Percentiles rank a stretch among this genome's conserved stretches.
phyloP scores from a whole-genome alignment of 202 grass and related monocot genomes.

The Hordeum pubiflorum region DNA sequence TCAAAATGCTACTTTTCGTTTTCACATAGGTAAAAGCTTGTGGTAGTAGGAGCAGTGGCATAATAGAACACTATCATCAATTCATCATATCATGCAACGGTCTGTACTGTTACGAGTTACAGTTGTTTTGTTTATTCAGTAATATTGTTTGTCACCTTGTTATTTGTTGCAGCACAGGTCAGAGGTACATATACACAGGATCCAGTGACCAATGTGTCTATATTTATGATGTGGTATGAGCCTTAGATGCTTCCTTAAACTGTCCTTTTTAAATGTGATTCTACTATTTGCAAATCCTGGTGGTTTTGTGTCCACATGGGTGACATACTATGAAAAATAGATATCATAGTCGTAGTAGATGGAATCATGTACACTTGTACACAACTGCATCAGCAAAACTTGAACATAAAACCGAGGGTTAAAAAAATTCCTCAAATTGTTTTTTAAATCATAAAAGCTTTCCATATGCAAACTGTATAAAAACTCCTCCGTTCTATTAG shows the following conservation, averaged over 20 bases:
- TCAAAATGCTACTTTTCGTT: neutral
- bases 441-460: neutral
- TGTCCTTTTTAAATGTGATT: neutral
- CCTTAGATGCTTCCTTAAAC: neutral
- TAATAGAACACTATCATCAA: neutral
- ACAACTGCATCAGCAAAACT: neutral
- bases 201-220: conserved; percentile 68
- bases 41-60: neutral
- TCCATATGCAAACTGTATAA: neutral
- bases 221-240: conserved; percentile 76
- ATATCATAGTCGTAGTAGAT: neutral
- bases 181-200: conserved; percentile 95
- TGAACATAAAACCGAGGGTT: neutral
- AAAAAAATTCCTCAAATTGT: neutral
- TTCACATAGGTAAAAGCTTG: neutral
- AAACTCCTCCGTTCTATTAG: neutral
- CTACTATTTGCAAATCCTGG: neutral
- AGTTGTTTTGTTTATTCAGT: neutral
- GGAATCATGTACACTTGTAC: neutral
- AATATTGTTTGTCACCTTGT: conserved; percentile 7
- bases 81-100: neutral
- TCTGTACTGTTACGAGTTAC: neutral
- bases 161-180: conserved; percentile 67
- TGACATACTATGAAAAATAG: neutral
- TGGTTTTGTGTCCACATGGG: neutral